Conservation (phyloP, 208 protist species). For the Blastocrithidia nonstop region DNA sequence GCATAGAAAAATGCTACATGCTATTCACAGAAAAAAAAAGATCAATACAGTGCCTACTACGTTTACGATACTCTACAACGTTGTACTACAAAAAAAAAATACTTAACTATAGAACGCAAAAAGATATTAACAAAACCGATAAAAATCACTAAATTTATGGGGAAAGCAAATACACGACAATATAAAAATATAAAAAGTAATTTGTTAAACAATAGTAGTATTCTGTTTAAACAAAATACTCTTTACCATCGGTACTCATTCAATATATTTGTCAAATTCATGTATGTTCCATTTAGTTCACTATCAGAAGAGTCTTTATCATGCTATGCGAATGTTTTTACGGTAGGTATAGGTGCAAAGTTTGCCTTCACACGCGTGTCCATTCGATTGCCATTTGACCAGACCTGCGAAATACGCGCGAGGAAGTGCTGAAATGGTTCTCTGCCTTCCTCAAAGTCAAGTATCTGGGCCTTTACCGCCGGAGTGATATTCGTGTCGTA, state of each 20-base stretch:
- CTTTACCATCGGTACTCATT: slow-evolving; percentile 82
- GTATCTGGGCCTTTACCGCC: slow-evolving; percentile 48
- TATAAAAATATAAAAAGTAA: slow-evolving; percentile 3
- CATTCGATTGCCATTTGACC: slow-evolving; percentile 59
- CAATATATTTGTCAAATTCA: slow-evolving; percentile 74
- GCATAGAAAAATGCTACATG: too few relatives aligned
- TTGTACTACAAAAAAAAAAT: too few relatives aligned
- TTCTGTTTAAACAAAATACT: too few relatives aligned
- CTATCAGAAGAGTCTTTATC: slow-evolving; percentile 72
- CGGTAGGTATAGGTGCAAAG: slow-evolving; percentile 40
- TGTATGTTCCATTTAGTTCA: slow-evolving; percentile 63
- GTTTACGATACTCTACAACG: too few relatives aligned
- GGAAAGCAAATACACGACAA: not conserved
- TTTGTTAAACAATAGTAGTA: too few relatives aligned
- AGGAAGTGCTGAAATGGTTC: slow-evolving; percentile 82
- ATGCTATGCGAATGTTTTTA: slow-evolving; percentile 74
- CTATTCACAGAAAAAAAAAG: too few relatives aligned
- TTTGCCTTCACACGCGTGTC: slow-evolving; percentile 66
- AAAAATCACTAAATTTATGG: not conserved
- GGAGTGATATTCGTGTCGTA: slow-evolving; percentile 64
- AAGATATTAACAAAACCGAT: not conserved
- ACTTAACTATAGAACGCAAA: too few relatives aligned
- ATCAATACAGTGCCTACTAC: too few relatives aligned
- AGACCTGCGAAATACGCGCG: slow-evolving; percentile 70
- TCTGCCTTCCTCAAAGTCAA: slow-evolving; percentile 64